phyloP scores from a whole-genome alignment of 106 monocot species.

The Dendrobium chrysotoxum region DNA sequence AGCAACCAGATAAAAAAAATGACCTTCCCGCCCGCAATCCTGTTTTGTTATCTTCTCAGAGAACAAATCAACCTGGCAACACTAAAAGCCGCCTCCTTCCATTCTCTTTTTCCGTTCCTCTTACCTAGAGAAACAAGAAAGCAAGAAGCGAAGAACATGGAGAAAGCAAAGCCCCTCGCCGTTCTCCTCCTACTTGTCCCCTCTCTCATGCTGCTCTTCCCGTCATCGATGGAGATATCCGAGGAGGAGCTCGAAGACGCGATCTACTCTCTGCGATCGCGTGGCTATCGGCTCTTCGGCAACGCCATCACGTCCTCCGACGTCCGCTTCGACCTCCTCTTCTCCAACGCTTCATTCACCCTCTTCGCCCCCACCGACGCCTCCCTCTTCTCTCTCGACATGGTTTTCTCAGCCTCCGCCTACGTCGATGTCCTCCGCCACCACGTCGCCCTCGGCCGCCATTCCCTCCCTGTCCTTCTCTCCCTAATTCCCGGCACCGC shows the following conservation, averaged over 20 bases:
- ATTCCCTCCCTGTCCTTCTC: not conserved
- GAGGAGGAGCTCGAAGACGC: slow-evolving; percentile 15
- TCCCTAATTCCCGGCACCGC: not conserved
- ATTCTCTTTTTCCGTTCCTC: no score
- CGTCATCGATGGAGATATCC: not conserved
- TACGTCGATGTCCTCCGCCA: not conserved
- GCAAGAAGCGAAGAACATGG: no score
- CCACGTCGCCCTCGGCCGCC: not conserved
- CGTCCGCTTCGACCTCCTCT: slow-evolving; percentile 24
- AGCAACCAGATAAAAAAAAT: no score
- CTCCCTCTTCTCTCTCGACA: slow-evolving; percentile 18
- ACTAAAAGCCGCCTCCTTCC: no score
- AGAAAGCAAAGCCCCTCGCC: not conserved
- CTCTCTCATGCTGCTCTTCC: not conserved
- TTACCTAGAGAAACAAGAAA: no score
- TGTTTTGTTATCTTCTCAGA: no score
- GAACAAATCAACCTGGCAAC: no score
- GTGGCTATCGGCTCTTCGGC: slow-evolving; percentile 28
- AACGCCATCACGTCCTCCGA: slow-evolving; percentile 33
- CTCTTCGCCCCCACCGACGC: slow-evolving; percentile 24
- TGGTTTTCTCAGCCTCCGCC: not conserved
- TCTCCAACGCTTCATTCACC: slow-evolving; percentile 10
- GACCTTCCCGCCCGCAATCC: no score
- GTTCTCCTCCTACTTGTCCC: no score
- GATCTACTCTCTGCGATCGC: not conserved